These are phyloP conservation scores for Annulohypoxylon bovei DNA, from an alignment of 495 filamentous ascomycete species.

Conservation along the genomic window DNA sequence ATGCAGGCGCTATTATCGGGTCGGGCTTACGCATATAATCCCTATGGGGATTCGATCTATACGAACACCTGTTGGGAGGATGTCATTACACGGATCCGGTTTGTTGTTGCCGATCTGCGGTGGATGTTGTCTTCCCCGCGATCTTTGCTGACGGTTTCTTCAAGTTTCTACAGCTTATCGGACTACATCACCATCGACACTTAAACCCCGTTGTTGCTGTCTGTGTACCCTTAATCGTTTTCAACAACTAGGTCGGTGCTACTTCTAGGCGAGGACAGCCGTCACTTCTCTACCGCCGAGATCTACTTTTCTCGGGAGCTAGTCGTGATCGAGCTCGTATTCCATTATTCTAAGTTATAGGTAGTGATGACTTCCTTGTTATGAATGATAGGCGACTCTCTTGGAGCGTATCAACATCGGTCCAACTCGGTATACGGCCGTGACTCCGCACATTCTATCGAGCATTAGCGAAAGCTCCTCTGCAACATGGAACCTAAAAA, in stretches of 20 bases:
- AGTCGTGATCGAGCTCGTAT: slow-evolving; percentile 21
- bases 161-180: slow-evolving; percentile 18
- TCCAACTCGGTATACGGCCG: slow-evolving; percentile 17
- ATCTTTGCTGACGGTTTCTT: slow-evolving; percentile 51
- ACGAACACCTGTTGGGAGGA: slow-evolving; percentile 1
- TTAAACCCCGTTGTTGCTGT: slow-evolving; percentile 45
- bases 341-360: slow-evolving; percentile 11
- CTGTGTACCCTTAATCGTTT: slow-evolving; percentile 43
- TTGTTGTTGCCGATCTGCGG: slow-evolving; percentile 46
- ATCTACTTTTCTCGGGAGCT: slow-evolving; percentile 27
- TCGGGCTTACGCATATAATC: slow-evolving; percentile 29
- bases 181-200: slow-evolving; percentile 27
- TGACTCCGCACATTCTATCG: slow-evolving; percentile 29
- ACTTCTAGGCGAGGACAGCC: slow-evolving; percentile 27
- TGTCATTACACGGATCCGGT: slow-evolving; percentile 44
- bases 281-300: slow-evolving; percentile 34
- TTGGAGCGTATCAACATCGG: neutral
- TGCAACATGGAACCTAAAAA: slow-evolving; percentile 45
- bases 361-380: slow-evolving; percentile 25
- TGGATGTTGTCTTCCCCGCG: slow-evolving; percentile 42
- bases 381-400: slow-evolving; percentile 22
- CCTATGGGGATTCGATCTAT: neutral
- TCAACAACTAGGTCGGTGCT: slow-evolving; percentile 34
- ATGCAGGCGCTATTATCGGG: slow-evolving; percentile 31
- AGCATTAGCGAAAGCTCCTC: slow-evolving; percentile 38